Base-by-base conservation (phyloP, 306 rosid genomes). In the Leucaena leucocephala region DNA sequence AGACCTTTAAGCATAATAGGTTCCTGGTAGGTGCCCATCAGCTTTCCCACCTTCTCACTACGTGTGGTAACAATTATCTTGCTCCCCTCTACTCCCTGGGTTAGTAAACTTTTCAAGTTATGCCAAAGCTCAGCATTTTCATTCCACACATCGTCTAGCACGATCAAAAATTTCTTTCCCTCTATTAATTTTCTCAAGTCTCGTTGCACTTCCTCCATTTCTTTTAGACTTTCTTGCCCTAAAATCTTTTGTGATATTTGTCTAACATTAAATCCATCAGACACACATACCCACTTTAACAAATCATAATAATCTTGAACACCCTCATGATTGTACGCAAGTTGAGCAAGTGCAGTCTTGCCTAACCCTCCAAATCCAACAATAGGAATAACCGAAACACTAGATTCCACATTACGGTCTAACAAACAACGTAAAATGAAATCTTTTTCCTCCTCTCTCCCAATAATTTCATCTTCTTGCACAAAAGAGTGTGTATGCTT, bases 311-410 rank as follows among this genome's bases (percentile, higher is more conserved):
- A 48, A 2, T 3, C 10, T 1, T 6, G 61, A 11, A 78, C 77
- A 35, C 42, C 55, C 0, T 9, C 52, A 42, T 83, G 84, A 57
- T 68, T 73, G n/a, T 52, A 76, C 2, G 82, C 80, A 4, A 81
- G 58, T 44, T 88, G 86, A 64, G 83, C 86, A 74, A 85, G 83
- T 3, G 91, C 14, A 1, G 91, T 88, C 72, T 85, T 86, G 6
- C 88, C 88, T 50, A 86, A 68, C 16, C 88, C 91, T 5, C 85
- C 89, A 69, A 88, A 19, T 8, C 91, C 88, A 34, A 73, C 84
- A 8, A 86, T 69, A 1, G 87, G 61, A 76, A 77, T 36, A 8
- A 85, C 40, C 22, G 83, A 81, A 66, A 85, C 75, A 72, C 57
- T 69, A 62, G 70, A 7, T 40, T 39, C 19, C 16, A 71, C 81